Evolutionary conservation across 2,329 filamentous ascomycete species (phyloP).

Genomic region (Epichloe coenophiala): DNA sequence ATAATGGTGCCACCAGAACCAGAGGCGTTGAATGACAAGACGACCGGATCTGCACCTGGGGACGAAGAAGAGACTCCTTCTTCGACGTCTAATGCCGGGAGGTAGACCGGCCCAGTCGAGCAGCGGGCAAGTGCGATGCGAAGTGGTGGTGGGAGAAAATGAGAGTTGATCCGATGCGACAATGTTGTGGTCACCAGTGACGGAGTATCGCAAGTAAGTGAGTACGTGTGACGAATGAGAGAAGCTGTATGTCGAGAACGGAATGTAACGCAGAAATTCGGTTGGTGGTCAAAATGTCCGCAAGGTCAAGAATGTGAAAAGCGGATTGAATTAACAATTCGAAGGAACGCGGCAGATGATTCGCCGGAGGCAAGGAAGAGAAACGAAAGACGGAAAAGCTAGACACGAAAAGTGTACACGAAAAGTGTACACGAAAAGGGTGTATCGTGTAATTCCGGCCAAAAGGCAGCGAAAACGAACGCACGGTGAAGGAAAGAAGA

Average conservation of each 20-base stretch:
- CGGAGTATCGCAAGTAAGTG: neutral
- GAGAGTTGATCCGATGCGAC: neutral
- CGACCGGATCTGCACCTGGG: neutral
- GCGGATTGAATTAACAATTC: neutral
- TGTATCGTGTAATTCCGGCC: neutral
- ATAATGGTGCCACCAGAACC: neutral
- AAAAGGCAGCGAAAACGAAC: neutral
- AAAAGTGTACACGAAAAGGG: too few relatives aligned
- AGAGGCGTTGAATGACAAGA: neutral
- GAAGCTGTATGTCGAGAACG: neutral
- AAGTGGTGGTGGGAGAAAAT: neutral
- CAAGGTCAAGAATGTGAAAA: constrained; percentile 4
- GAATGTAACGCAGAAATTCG: constrained; percentile 1
- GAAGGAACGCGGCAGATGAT: neutral
- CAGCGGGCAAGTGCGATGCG: neutral
- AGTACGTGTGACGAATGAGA: neutral
- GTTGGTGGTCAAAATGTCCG: neutral
- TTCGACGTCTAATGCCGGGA: neutral
- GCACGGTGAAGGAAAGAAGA: neutral
- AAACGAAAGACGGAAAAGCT: neutral
- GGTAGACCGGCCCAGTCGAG: neutral
- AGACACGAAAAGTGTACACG: neutral
- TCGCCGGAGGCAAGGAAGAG: neutral
- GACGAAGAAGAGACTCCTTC: neutral
- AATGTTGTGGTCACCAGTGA: constrained; percentile 3